phyloP scores from a whole-genome alignment of 441 rosid genomes.

The Gossypium davidsonii region DNA sequence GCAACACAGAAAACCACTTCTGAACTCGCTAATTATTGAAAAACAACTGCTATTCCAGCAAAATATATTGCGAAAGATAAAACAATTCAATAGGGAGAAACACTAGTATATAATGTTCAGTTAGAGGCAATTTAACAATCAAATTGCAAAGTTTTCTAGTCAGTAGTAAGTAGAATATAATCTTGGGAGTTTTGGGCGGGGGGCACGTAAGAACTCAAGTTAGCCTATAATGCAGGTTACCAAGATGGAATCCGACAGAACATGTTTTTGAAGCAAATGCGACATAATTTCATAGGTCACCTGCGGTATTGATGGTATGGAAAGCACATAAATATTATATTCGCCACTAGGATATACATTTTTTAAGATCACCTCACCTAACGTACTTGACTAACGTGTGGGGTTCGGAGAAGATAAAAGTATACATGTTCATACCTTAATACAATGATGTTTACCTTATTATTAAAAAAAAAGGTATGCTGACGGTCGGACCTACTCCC shows the following conservation, averaged over 20 bases:
- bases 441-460: background rate
- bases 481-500: background rate
- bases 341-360: background rate
- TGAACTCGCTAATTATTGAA: background rate
- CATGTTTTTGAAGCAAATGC: background rate
- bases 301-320: background rate
- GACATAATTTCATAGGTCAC: background rate
- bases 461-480: constrained; percentile 4
- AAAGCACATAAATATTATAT: background rate
- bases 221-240: too few species aligned
- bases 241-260: background rate
- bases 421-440: background rate
- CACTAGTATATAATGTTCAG: background rate
- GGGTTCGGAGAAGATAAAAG: background rate
- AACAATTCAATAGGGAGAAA: background rate
- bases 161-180: background rate
- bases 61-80: background rate
- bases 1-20: constrained; percentile 11
- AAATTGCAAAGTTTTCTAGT: background rate
- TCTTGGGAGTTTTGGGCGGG: too few species aligned
- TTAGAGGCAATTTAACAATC: background rate
- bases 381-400: background rate
- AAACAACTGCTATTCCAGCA: background rate
- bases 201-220: too few species aligned
- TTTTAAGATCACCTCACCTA: background rate